Percentiles rank a stretch among this genome's conserved stretches.
Evolutionary conservation across 768 basidiomycete genomes (phyloP).

Genomic region (Russula virescens): DNA sequence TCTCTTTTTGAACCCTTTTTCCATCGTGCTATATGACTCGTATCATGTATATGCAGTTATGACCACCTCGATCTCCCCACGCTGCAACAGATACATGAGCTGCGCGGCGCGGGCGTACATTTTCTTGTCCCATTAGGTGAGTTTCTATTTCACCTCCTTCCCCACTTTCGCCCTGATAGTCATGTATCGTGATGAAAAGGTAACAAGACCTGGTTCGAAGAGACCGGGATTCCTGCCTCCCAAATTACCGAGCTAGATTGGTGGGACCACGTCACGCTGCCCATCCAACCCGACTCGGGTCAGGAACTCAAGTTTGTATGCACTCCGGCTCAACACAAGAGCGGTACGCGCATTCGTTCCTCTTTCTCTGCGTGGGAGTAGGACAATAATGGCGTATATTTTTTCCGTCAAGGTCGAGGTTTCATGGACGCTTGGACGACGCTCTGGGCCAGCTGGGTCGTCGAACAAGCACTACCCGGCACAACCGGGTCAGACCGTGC

Average conservation of each 20-base stretch:
- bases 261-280: constrained; percentile 34
- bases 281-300: constrained; percentile 10
- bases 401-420: constrained; percentile 30
- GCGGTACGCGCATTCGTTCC: constrained; percentile 29
- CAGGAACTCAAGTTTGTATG: constrained; percentile 32
- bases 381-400: neutral
- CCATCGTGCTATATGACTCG: too few relatives aligned
- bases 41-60: constrained; percentile 29
- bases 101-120: constrained; percentile 24
- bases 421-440: constrained; percentile 33
- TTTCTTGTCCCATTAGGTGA: constrained; percentile 39
- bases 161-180: neutral
- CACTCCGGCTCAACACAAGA: constrained; percentile 40
- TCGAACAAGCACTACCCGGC: constrained; percentile 28
- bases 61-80: constrained; percentile 39
- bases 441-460: constrained; percentile 40
- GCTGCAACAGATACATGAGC: constrained; percentile 28
- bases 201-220: constrained; percentile 30
- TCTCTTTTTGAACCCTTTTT: too few relatives aligned
- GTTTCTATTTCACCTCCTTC: neutral
- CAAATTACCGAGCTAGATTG: constrained; percentile 38
- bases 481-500: constrained; percentile 8
- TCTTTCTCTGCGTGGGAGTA: neutral
- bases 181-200: constrained; percentile 14
- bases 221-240: constrained; percentile 30